These are phyloP conservation scores for Eucalyptus urophylla DNA, from an alignment of 345 rosid species.

Conservation along the genomic window DNA sequence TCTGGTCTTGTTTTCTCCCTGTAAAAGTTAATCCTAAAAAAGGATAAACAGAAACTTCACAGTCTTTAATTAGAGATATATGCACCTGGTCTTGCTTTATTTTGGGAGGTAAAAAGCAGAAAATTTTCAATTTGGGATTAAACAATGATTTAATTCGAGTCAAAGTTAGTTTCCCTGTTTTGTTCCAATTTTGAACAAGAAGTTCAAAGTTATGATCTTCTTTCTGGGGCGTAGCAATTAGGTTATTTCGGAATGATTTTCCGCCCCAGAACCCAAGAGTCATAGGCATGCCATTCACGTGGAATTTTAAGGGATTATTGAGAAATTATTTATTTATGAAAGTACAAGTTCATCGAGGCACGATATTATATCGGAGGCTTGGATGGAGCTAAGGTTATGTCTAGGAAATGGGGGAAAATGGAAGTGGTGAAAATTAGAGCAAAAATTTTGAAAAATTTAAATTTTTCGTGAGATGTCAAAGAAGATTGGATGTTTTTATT, in stretches of 20 bases:
- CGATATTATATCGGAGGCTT: neutral
- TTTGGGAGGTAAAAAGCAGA: neutral
- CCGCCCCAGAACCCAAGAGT: neutral
- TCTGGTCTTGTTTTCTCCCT: neutral
- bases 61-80: neutral
- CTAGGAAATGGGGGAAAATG: neutral
- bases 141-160: neutral
- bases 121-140: neutral
- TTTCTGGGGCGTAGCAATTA: neutral
- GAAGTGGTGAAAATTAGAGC: neutral
- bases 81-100: neutral
- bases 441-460: neutral
- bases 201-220: neutral
- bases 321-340: neutral
- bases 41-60: neutral
- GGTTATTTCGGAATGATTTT: neutral
- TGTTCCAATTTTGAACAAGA: neutral
- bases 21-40: neutral
- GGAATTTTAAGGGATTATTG: neutral
- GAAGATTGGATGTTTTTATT: neutral
- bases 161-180: neutral
- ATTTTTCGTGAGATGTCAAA: neutral
- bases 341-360: neutral
- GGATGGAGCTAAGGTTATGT: neutral
- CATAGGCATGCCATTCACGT: neutral